Evolutionary conservation across 2,329 filamentous ascomycete genomes (phyloP), one percentile per base, ranked within the genome.

Genomic region (Neofusicoccum sp.): DNA sequence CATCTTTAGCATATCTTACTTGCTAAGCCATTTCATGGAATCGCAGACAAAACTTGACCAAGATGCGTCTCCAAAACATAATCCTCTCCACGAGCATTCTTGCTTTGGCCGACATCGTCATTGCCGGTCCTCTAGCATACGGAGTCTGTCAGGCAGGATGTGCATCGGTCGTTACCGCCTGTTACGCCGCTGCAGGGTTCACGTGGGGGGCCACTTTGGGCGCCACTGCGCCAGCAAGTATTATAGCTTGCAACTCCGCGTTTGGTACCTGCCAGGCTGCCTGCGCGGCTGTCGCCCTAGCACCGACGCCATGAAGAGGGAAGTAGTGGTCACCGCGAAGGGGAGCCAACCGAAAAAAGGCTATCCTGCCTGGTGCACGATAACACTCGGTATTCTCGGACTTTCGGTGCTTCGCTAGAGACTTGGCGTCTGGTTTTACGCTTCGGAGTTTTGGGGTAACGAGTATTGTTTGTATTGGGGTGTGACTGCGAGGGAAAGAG

Each of bases 91-190:
- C 16, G 14, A 16, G 26, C n/a, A n/a, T 6, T 5, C 41, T 59
- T 26, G 1, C 34, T 4, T 3, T 58, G 1, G 30, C 14, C 16
- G 6, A 33, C 12, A 44, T 34, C 8, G 60, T 61, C 33, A 44
- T 58, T 1, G 73, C 71, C 6, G 76, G 76, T 0, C 75, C 74
- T 0, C 30, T 66, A 1, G 72, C 66, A 7, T 83, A 83, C 62
- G 79, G 75, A 0, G 51, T 78, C 3, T 83, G 80, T 47, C 80
- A 83, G 66, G 74, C 75, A 0, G 80, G 80, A 4, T 83, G 80
- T 34, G 67, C 79, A 0, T 63, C 63, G 0, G 66, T 82, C 0
- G 79, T 79, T 0, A 76, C 74, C 65, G 77, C 79, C 0, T 83
- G 79, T 62, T 82, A 82, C 53, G 31, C 67, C 1, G 79, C 75